A percentile compares a stretch with the other conserved stretches of the same genome.
Conservation (phyloP, 2,329 filamentous ascomycete species). For the Blastomyces parvus region DNA sequence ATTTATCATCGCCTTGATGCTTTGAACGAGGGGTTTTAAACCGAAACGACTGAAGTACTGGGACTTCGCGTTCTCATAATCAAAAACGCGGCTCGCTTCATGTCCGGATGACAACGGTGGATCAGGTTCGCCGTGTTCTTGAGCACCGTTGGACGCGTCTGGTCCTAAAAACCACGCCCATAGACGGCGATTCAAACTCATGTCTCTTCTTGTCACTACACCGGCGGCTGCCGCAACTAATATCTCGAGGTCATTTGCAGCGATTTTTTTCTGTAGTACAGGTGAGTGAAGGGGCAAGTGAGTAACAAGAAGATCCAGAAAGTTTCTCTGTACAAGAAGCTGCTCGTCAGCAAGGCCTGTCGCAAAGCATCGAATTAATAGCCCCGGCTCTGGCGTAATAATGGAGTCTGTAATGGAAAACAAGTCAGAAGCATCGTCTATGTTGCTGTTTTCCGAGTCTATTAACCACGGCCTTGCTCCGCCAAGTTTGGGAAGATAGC, state of each 20-base stretch:
- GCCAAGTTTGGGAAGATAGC: constrained; percentile 65
- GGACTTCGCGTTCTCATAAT: constrained; percentile 49
- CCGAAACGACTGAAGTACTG: constrained; percentile 79
- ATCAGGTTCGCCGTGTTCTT: constrained; percentile 26
- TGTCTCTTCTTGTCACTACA: constrained; percentile 81
- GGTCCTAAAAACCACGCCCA: constrained; percentile 95
- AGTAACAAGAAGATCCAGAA: constrained; percentile 82
- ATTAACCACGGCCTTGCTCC: constrained; percentile 26
- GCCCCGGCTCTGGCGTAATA: constrained; percentile 71
- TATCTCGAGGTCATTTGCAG: constrained; percentile 65
- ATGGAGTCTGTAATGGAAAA: constrained; percentile 38
- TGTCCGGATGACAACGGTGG: constrained; percentile 22
- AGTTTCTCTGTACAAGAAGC: constrained; percentile 84
- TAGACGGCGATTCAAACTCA: constrained; percentile 90
- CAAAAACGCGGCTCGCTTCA: constrained; percentile 22
- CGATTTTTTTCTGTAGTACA: constrained; percentile 67
- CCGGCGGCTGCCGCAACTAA: constrained; percentile 74
- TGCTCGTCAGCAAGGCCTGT: constrained; percentile 82
- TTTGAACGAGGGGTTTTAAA: constrained; percentile 60
- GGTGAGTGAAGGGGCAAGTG: constrained; percentile 77
- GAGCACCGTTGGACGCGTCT: constrained; percentile 41
- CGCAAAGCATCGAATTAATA: constrained; percentile 83
- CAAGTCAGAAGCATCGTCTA: constrained; percentile 22
- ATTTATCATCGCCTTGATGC: constrained; percentile 68
- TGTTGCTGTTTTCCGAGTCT: constrained; percentile 22